phyloP scores from a whole-genome alignment of 106 monocot species.

The Hemerocallis citrina region DNA sequence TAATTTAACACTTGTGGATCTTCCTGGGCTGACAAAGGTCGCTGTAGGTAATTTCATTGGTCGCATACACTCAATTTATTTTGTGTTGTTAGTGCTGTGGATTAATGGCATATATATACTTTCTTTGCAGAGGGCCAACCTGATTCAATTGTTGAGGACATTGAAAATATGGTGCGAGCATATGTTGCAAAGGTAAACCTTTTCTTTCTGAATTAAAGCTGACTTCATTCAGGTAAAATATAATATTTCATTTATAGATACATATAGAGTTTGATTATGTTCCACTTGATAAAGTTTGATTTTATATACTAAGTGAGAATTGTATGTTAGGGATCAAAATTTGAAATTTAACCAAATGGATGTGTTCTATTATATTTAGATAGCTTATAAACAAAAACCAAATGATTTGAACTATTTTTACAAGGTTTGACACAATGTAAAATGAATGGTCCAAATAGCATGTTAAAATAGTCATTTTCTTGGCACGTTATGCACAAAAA shows the following conservation, averaged over 20 bases:
- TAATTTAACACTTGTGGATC: constrained; percentile 92
- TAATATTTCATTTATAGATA: too few relatives aligned
- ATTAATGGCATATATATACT: background rate
- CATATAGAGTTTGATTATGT: too few relatives aligned
- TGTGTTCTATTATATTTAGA: too few relatives aligned
- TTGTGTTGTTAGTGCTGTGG: background rate
- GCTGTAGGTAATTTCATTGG: constrained; percentile 64
- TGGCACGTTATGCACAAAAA: too few relatives aligned
- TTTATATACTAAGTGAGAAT: too few relatives aligned
- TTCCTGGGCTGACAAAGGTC: constrained; percentile 97
- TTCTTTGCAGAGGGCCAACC: constrained; percentile 74
- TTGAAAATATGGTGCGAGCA: constrained; percentile 95
- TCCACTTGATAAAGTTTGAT: too few relatives aligned
- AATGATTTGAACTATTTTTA: too few relatives aligned
- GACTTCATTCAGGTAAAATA: background rate
- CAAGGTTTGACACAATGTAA: too few relatives aligned
- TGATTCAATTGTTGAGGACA: constrained; percentile 88
- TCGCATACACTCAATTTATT: background rate
- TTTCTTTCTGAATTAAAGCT: background rate
- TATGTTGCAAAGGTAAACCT: constrained; percentile 99
- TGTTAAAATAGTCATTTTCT: background rate
- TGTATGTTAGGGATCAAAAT: too few relatives aligned
- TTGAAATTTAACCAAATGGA: too few relatives aligned
- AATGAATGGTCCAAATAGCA: background rate
- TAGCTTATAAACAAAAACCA: too few relatives aligned